Base-by-base conservation (phyloP, 768 basidiomycete species). In the Lactarius indigo region DNA sequence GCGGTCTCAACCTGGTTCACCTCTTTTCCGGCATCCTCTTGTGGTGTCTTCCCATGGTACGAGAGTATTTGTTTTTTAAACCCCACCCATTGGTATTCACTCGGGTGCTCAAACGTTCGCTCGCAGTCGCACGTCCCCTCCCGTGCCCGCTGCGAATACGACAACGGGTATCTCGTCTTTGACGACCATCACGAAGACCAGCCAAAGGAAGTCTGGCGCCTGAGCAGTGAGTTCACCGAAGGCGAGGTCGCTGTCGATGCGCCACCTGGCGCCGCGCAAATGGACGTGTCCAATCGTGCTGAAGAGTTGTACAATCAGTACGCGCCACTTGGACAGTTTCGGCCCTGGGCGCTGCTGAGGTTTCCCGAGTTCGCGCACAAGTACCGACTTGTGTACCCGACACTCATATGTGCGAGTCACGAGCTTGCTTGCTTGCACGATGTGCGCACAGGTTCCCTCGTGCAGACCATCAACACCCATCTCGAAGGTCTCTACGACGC, bases 91-190 rank as follows among this genome's bases (percentile, higher is more conserved):
- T 52, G 39, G 20, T 28, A 58, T 64, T 57, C 59, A 10, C 20
- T 6, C 20, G 6, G 26, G n/a, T 18, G 5, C 28, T 35, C 57
- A n/a, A 42, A 26, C 54, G 33, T 9, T 20, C 12, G 64, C 59
- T 26, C 73, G 26, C 69, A 87, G 84, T 71, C 68, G 23, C 81
- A 87, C 72, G 83, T 88, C 35, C 82, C 82, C 41, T 68, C 72
- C 10, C 83, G 79, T 57, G 90, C 90, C 0, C 91, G 92, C 72
- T 83, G 85, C 69, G 92, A 93, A 75, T 94, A 91, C 69, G 85
- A 79, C 17, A 76, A 82, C 35, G 91, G 92, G 10, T 91, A 84
- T 72, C 77, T 92, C 56, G 77, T 92, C 57, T 90, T 91, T 73
- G 88, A 92, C 2, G 5, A 13, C 35, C 5, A 37, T 71, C 83